These are phyloP conservation scores for Penicillium sp. DNA, from an alignment of 2,329 filamentous ascomycete species.

Conservation along the genomic window DNA sequence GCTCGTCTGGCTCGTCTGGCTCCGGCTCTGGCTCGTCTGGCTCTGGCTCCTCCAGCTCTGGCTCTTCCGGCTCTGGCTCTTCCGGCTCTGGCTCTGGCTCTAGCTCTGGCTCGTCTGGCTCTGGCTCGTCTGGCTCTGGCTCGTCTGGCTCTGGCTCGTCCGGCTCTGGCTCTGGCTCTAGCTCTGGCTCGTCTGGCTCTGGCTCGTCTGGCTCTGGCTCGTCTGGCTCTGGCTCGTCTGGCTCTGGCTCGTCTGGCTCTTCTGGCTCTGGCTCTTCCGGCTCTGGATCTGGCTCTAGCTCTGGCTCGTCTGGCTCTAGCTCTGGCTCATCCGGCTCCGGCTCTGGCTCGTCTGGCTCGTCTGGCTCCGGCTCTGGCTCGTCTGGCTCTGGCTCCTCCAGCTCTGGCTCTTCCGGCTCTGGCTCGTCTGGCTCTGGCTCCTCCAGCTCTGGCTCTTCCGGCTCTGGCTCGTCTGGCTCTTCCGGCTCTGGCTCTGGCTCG, in stretches of 20 bases:
- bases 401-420: no score
- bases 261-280: constrained; percentile 17
- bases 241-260: constrained; percentile 12
- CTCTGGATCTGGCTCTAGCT: neutral
- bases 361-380: constrained; percentile 3
- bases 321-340: neutral
- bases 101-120: neutral
- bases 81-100: neutral
- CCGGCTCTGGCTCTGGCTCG: no score
- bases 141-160: no score
- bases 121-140: neutral
- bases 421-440: no score
- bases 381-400: constrained; percentile 3
- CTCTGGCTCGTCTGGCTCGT: constrained; percentile 3
- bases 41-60: neutral
- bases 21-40: neutral
- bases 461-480: no score
- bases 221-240: neutral
- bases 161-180: neutral
- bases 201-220: no score
- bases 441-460: constrained; percentile 11
- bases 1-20: neutral
- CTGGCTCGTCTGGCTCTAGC: neutral
- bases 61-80: neutral
- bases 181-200: constrained; percentile 1